These are phyloP conservation scores for Lagenaria siceraria DNA, from an alignment of 306 rosid genomes.

Conservation along the genomic window DNA sequence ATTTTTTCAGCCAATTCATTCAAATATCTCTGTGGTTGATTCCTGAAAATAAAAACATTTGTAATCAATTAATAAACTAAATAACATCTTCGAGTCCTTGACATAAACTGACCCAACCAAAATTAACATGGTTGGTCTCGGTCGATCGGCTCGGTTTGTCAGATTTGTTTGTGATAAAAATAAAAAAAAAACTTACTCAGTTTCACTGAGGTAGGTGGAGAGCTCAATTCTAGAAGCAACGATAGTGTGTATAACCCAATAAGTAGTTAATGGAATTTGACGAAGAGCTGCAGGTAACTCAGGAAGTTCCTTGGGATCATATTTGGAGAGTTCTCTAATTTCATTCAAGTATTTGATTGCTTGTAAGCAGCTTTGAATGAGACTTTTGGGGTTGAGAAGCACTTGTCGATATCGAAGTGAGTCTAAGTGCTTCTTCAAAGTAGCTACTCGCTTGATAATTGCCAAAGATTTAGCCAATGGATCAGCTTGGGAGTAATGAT, in stretches of 20 bases:
- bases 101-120: too few species aligned
- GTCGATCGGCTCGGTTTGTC: neutral
- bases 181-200: neutral
- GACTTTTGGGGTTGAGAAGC: neutral
- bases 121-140: too few species aligned
- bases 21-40: neutral
- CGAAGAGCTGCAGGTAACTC: neutral
- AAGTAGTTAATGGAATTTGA: neutral
- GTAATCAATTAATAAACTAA: neutral
- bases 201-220: neutral
- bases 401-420: neutral
- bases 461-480: conserved; percentile 4
- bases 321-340: neutral
- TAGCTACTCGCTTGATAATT: neutral
- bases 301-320: neutral
- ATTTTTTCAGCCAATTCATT: neutral
- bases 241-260: conserved; percentile 3
- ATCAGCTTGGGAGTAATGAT: neutral
- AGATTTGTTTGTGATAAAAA: too few species aligned
- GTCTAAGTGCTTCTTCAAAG: neutral
- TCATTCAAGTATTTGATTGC: neutral
- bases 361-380: neutral
- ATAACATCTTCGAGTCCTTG: neutral
- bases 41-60: neutral
- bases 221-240: conserved; percentile 1